A percentile compares a stretch with the other conserved stretches of the same genome.
Evolutionary conservation across 2,329 filamentous ascomycete genomes (phyloP).

Genomic region (Aspergillus quadrilineatus): DNA sequence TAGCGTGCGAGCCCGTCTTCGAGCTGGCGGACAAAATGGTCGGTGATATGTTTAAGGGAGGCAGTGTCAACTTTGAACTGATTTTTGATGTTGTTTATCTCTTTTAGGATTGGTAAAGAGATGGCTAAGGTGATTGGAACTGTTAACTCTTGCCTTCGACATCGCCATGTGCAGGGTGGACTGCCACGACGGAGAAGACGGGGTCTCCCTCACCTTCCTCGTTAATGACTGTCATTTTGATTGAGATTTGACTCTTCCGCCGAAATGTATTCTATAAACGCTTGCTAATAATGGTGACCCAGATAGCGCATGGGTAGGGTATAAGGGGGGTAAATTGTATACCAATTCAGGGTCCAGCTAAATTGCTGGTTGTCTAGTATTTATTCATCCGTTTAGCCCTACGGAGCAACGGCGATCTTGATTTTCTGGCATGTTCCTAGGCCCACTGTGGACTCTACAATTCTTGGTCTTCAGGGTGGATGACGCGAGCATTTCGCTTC

Average conservation of each 20-base stretch:
- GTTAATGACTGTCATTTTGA: not conserved
- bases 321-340: not conserved
- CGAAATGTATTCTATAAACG: no score
- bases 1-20: not conserved
- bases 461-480: not conserved
- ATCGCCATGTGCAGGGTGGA: no score
- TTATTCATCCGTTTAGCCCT: no score
- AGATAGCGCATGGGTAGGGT: not conserved
- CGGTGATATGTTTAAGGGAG: not conserved
- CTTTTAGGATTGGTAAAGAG: not conserved
- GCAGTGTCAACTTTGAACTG: not conserved
- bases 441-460: not conserved
- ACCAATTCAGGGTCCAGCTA: not conserved
- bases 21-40: not conserved
- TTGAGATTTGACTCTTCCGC: no score
- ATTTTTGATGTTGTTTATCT: not conserved
- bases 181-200: no score
- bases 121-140: not conserved
- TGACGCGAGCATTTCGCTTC: not conserved
- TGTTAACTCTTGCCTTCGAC: no score
- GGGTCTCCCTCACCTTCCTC: not conserved
- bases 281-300: no score
- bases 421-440: no score
- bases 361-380: no score
- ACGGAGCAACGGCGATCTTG: no score